Evolutionary conservation across 2,329 filamentous ascomycete genomes (phyloP).

Genomic region (Macrophomina pseudophaseolina): DNA sequence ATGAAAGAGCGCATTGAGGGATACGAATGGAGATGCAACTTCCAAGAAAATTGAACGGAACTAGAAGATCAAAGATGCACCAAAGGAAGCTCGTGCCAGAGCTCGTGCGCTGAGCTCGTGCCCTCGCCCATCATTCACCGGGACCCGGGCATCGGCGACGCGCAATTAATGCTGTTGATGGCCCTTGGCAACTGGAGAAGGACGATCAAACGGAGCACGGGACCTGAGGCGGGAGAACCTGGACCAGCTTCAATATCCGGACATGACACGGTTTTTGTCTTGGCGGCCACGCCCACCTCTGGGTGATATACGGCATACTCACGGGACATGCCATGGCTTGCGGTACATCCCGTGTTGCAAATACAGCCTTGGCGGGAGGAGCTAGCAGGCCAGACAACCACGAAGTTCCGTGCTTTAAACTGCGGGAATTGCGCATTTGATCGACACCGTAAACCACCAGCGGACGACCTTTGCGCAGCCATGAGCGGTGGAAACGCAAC

Average conservation of each 20-base stretch:
- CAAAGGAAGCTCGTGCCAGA: not conserved
- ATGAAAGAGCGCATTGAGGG: not conserved
- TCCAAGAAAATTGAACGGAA: not conserved
- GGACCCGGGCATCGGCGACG: not conserved
- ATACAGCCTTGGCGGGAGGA: not conserved
- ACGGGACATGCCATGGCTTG: not conserved
- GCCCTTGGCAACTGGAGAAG: not conserved
- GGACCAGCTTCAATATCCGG: constrained; percentile 1
- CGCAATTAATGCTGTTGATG: not conserved
- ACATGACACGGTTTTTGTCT: constrained; percentile 10
- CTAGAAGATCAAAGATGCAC: not conserved
- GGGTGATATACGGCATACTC: not conserved
- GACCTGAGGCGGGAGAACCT: not conserved
- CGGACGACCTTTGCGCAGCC: not conserved
- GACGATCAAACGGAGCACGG: constrained; percentile 19
- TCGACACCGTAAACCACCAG: not conserved
- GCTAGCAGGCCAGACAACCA: not conserved
- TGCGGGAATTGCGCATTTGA: not conserved
- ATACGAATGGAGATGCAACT: not conserved
- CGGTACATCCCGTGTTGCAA: not conserved
- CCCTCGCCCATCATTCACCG: constrained; percentile 3
- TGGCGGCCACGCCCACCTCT: not conserved
- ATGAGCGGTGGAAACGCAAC: constrained; percentile 8
- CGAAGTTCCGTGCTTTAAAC: not conserved
- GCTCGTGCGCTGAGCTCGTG: constrained; percentile 7